These are phyloP conservation scores for Zizania latifolia DNA, from an alignment of 176 grass and related monocot genomes.

Conservation along the genomic window DNA sequence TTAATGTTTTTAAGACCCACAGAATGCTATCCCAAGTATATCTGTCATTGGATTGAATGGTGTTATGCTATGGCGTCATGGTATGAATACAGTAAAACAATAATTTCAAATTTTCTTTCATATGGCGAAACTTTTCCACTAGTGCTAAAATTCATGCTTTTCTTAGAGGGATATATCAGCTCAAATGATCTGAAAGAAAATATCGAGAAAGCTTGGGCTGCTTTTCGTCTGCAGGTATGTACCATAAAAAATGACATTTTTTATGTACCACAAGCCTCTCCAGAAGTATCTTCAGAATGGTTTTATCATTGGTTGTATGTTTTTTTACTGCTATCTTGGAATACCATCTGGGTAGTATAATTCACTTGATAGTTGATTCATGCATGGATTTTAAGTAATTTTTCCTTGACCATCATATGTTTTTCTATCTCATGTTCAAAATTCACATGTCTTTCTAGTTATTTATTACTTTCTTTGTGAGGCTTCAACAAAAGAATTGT, in stretches of 20 bases:
- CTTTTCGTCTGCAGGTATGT: conserved; percentile 67
- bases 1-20: conserved; percentile 79
- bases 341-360: not conserved
- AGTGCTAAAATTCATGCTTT: conserved; percentile 25
- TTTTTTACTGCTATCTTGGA: conserved; percentile 6
- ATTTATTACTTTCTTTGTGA: no score
- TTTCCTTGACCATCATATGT: not conserved
- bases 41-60: conserved; percentile 85
- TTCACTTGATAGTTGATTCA: conserved; percentile 3
- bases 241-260: not conserved
- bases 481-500: not conserved
- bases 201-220: conserved; percentile 73
- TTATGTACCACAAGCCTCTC: no score
- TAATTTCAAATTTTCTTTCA: not conserved
- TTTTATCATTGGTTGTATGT: no score
- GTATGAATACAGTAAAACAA: conserved; percentile 39
- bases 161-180: conserved; percentile 63
- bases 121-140: not conserved
- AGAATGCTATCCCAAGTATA: conserved; percentile 75
- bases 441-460: not conserved
- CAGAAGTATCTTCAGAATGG: no score
- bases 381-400: not conserved
- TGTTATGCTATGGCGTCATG: conserved; percentile 83
- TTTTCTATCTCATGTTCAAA: not conserved
- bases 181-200: conserved; percentile 63